phyloP scores from a whole-genome alignment of 2,329 filamentous ascomycete genomes.

The Aspergillus bombycis region DNA sequence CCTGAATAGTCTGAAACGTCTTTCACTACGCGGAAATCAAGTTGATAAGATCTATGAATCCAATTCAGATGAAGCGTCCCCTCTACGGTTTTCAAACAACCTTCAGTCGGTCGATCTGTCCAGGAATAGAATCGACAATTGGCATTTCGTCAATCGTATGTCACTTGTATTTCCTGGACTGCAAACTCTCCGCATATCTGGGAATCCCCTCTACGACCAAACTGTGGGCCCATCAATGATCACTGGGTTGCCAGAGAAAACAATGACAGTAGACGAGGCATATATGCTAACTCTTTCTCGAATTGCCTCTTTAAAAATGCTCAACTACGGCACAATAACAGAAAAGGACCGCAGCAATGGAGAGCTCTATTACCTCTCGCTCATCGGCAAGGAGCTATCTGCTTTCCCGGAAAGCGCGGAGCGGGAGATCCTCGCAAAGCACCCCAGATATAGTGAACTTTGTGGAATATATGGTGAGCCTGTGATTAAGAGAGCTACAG shows the following conservation, averaged over 20 bases:
- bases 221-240: slow-evolving; percentile 36
- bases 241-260: slow-evolving; percentile 43
- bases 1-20: slow-evolving; percentile 54
- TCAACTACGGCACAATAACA: slow-evolving; percentile 66
- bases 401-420: slow-evolving; percentile 46
- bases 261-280: slow-evolving; percentile 69
- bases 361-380: slow-evolving; percentile 89
- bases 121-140: slow-evolving; percentile 69
- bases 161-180: slow-evolving; percentile 71
- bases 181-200: slow-evolving; percentile 73
- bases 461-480: slow-evolving; percentile 78
- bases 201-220: slow-evolving; percentile 80
- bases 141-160: slow-evolving; percentile 75
- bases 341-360: slow-evolving; percentile 78
- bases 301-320: slow-evolving; percentile 64
- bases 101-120: slow-evolving; percentile 73
- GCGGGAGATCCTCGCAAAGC: slow-evolving; percentile 59
- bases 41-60: slow-evolving; percentile 56
- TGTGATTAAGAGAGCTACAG: slow-evolving; percentile 58
- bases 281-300: slow-evolving; percentile 88
- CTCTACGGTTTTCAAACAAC: slow-evolving; percentile 56
- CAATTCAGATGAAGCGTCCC: slow-evolving; percentile 27
- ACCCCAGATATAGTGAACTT: slow-evolving; percentile 74
- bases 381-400: slow-evolving; percentile 76
- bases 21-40: slow-evolving; percentile 74